Percentiles rank a stretch among this genome's conserved stretches.
Conservation (phyloP, 495 filamentous ascomycete genomes). For the Neurospora tetraspora region DNA sequence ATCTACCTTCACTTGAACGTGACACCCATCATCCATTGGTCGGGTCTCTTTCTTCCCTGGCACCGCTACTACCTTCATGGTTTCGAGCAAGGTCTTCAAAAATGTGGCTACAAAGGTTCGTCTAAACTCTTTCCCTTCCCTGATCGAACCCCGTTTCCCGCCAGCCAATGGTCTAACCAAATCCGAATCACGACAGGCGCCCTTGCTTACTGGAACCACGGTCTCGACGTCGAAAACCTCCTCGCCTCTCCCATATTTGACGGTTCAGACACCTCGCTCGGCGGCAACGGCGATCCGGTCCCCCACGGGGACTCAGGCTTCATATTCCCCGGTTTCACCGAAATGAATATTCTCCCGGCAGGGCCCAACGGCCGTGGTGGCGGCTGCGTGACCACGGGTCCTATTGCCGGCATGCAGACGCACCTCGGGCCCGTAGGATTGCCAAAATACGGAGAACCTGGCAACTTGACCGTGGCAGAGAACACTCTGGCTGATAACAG, state of each 20-base stretch:
- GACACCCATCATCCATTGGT: constrained; percentile 50
- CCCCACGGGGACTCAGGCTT: constrained; percentile 16
- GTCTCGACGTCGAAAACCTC: constrained; percentile 39
- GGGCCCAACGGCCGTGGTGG: constrained; percentile 38
- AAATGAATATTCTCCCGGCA: constrained; percentile 19
- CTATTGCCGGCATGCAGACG: constrained; percentile 28
- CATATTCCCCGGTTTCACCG: not conserved
- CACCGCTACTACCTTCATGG: constrained; percentile 56
- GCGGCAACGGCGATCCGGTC: constrained; percentile 46
- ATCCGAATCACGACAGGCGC: not conserved
- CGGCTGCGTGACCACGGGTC: constrained; percentile 52
- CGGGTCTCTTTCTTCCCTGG: constrained; percentile 61
- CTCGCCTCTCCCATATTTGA: constrained; percentile 51
- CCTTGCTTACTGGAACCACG: constrained; percentile 54
- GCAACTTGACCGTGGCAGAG: constrained; percentile 2
- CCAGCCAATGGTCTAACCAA: not conserved
- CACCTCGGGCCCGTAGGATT: constrained; percentile 41
- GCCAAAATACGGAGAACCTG: constrained; percentile 11
- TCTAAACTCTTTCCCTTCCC: not conserved
- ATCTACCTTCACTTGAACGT: constrained; percentile 55
- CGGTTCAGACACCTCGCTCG: constrained; percentile 48
- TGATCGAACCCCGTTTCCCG: not conserved
- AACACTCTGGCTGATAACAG: constrained; percentile 35
- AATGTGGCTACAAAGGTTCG: constrained; percentile 57
- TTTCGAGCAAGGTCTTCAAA: constrained; percentile 56